Conservation (phyloP, 305 asterid genomes). For the Plantago coronopus region DNA sequence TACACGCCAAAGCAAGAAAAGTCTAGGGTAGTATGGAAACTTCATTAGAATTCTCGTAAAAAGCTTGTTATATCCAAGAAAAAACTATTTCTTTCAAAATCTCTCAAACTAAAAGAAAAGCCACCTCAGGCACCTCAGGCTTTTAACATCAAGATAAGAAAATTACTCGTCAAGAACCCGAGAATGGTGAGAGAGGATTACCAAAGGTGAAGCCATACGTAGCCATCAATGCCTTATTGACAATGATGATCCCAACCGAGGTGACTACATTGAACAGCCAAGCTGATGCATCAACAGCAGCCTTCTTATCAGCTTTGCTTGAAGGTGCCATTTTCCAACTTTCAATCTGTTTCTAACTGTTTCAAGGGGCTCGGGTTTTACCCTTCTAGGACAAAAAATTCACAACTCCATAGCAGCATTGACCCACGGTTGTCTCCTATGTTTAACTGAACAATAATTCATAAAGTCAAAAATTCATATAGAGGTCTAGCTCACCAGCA, state of each 20-base stretch:
- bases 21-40: too few relatives aligned
- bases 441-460: constrained; percentile 24
- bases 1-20: too few relatives aligned
- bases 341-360: constrained; percentile 14
- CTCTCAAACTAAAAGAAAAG: too few relatives aligned
- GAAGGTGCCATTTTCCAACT: constrained; percentile 54
- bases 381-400: constrained; percentile 31
- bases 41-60: too few relatives aligned
- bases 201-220: constrained; percentile 85
- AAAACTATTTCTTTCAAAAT: too few relatives aligned
- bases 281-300: constrained; percentile 67
- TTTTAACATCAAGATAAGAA: not conserved
- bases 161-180: not conserved
- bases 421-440: constrained; percentile 16
- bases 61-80: too few relatives aligned
- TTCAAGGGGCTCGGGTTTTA: constrained; percentile 23
- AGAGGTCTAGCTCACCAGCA: constrained; percentile 1
- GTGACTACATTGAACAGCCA: constrained; percentile 75
- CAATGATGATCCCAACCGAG: constrained; percentile 72
- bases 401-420: constrained; percentile 14
- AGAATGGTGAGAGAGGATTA: constrained; percentile 24
- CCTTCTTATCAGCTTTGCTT: constrained; percentile 73
- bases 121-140: too few relatives aligned
- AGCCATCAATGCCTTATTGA: constrained; percentile 82
- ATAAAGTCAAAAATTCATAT: constrained; percentile 12